Base-by-base conservation (phyloP, 2,329 filamentous ascomycete genomes). In the Teratosphaeria viscida region DNA sequence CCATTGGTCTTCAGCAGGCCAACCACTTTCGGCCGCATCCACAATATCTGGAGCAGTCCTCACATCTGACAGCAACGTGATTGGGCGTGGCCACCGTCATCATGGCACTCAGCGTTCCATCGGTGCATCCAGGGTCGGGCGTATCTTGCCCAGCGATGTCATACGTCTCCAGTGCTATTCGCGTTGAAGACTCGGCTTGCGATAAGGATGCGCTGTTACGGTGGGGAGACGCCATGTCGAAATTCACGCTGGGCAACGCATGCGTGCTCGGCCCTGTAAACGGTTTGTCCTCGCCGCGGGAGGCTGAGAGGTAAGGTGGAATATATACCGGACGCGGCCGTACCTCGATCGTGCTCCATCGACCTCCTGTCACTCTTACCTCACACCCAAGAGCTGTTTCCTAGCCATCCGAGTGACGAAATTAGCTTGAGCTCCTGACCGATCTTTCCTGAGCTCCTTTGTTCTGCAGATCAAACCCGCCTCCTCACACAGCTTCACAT, bases 341-440 rank as follows among this genome's bases (percentile, higher is more conserved):
- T 26, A 43, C 19, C 39, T 32, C 55, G 37, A 57, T 52, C 35
- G 19, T 37, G 54, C 23, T 37, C 26, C 37, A 49, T 57, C 26
- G 37, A 39, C 27, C 7, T 55, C 53, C 57, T 56, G 54, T 59
- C 60, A 54, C 49, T 19, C 35, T 59, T 49, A 49, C 57, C 53
- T 60, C 57, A 59, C 49, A 35, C 37, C 14, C 10, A 47, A 57
- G 4, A 32, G 27, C 26, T 54, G 12, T 32, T 32, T 32, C 55
- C 34, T 56, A 16, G n/a, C n/a, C 55, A 11, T 56, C 23, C n/a
- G 37, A 7, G n/a, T 49, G 43, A 49, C 43, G 43, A 49, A 19
- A 49, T 23, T 10, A 49, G 43, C 43, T 49, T 49, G 43, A 49
- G 43, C 16, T 49, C 16, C 23, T 56, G 43, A 19, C n/a, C 19